phyloP scores from a whole-genome alignment of 345 rosid species.

The Lagerstroemia speciosa region DNA sequence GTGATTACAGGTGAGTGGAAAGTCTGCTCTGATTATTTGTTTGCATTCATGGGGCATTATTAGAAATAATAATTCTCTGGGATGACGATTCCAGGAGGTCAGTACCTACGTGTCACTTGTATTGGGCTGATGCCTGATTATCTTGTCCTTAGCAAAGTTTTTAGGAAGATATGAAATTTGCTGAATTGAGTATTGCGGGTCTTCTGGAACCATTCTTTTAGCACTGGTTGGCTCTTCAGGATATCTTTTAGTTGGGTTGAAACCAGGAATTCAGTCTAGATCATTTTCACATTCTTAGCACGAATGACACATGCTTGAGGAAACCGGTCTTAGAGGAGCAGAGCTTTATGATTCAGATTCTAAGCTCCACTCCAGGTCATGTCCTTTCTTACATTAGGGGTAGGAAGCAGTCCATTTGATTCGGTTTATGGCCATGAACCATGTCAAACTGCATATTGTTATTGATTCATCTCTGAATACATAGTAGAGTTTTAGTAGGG shows the following conservation, averaged over 20 bases:
- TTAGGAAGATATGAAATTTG: background rate
- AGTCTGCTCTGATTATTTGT: too few species aligned
- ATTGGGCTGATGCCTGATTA: background rate
- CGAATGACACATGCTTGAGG: background rate
- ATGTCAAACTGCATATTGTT: background rate
- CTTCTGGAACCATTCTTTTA: too few species aligned
- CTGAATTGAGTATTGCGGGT: background rate
- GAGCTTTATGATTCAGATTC: background rate
- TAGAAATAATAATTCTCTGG: too few species aligned
- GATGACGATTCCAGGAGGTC: background rate
- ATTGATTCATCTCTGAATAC: too few species aligned
- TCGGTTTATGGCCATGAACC: background rate
- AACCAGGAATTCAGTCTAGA: background rate
- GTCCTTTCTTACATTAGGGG: too few species aligned
- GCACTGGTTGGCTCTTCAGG: too few species aligned
- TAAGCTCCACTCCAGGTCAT: too few species aligned
- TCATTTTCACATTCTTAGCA: background rate
- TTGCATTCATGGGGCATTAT: too few species aligned
- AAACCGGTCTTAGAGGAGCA: background rate
- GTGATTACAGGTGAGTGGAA: background rate
- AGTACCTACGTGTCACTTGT: background rate
- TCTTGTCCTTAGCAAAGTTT: background rate
- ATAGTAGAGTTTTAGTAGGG: too few species aligned
- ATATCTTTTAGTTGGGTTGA: too few species aligned
- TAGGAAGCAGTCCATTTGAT: background rate